A percentile compares a stretch with the other conserved stretches of the same genome.
Evolutionary conservation across 73 alveolate genomes (phyloP).

Genomic region (Urostyla sp.): DNA sequence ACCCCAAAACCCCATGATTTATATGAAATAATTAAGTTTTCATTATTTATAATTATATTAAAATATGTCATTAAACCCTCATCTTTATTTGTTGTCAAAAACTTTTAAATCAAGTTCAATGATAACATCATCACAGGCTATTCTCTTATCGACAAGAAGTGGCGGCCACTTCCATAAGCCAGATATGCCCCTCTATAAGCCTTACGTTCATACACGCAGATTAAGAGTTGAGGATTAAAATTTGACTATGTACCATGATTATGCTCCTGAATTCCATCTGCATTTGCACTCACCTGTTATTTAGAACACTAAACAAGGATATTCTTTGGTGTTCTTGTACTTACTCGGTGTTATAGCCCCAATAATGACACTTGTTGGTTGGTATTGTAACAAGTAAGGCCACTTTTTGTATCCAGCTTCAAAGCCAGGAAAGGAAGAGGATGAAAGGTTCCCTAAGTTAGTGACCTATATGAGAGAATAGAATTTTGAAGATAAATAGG

Average conservation of each 20-base stretch:
- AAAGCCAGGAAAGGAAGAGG: constrained; percentile 59
- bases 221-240: constrained; percentile 40
- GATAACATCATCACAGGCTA: neutral
- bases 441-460: constrained; percentile 14
- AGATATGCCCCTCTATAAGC: constrained; percentile 21
- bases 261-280: constrained; percentile 43
- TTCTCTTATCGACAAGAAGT: constrained; percentile 13
- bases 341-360: constrained; percentile 22
- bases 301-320: constrained; percentile 31
- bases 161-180: constrained; percentile 63
- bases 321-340: constrained; percentile 33
- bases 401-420: neutral
- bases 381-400: neutral
- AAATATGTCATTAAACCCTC: constrained; percentile 51
- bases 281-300: constrained; percentile 49
- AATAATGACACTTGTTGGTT: neutral
- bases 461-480: constrained; percentile 17
- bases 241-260: constrained; percentile 49
- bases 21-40: neutral
- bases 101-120: neutral
- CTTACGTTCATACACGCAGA: constrained; percentile 43
- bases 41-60: constrained; percentile 1
- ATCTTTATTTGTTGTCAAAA: constrained; percentile 24
- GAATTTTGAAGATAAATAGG: constrained; percentile 44
- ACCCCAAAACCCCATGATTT: constrained; percentile 14